These are phyloP conservation scores for Cryptosporidium tyzzeri DNA, from an alignment of 169 alveolate species.

Conservation along the genomic window DNA sequence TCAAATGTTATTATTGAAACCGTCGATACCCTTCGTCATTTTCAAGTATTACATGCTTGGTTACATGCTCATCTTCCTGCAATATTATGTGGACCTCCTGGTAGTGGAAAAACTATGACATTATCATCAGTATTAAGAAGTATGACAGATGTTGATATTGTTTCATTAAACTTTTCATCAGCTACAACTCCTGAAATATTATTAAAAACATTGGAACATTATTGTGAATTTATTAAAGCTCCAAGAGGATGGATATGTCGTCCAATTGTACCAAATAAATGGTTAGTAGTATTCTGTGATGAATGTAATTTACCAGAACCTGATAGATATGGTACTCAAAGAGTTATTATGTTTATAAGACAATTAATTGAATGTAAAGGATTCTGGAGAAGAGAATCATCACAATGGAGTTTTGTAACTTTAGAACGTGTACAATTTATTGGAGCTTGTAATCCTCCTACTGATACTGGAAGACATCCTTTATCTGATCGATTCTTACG, in stretches of 20 bases:
- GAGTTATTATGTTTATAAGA: conserved; percentile 94
- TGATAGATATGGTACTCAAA: conserved; percentile 98
- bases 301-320: conserved; percentile 97
- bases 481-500: conserved; percentile 95
- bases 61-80: conserved; percentile 95
- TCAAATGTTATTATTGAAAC: conserved; percentile 96
- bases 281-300: conserved; percentile 98
- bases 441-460: conserved; percentile 99
- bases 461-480: conserved; percentile 98
- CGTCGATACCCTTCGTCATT: conserved; percentile 96
- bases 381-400: conserved; percentile 92
- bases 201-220: conserved; percentile 94
- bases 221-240: conserved; percentile 95
- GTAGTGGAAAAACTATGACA: conserved; percentile 98
- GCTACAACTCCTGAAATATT: conserved; percentile 94
- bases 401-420: conserved; percentile 90
- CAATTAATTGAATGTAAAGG: conserved; percentile 96
- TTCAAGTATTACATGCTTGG: conserved; percentile 95
- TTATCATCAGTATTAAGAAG: conserved; percentile 94
- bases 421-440: conserved; percentile 97
- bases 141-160: conserved; percentile 94
- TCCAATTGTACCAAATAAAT: conserved; percentile 94
- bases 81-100: conserved; percentile 98
- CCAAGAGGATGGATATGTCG: conserved; percentile 92
- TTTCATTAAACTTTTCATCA: conserved; percentile 94